Evolutionary conservation across 2,329 filamentous ascomycete genomes (phyloP), one percentile per base, ranked within the genome.

Genomic region (Phaeosphaeria sp.): DNA sequence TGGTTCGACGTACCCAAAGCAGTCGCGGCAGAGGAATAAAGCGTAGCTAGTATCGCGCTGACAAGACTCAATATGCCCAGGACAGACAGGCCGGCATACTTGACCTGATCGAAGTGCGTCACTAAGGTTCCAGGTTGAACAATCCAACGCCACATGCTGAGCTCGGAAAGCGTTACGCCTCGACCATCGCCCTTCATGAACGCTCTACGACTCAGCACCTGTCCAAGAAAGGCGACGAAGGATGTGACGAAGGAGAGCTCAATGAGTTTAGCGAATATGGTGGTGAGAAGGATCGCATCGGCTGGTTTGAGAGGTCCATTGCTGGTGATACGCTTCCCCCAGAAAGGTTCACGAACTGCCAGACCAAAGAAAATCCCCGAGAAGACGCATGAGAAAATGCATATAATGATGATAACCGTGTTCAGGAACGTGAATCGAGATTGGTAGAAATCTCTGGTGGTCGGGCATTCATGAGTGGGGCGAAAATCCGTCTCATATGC

Each of bases 221-320:
- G 91, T 0, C 91, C 91, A 0, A 93, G 73, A 53, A 91, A 91
- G 0, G 89, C 85, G 1, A 93, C 89, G 59, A 92, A 91, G 0
- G 91, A 87, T 0, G 91, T 92, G 3, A 92, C 90, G 68, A 93
- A 94, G 0, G 89, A 87, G 62, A 93, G 72, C 75, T 94, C 91
- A 48, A 93, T 91, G 0, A 89, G 85, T 75, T 93, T 94, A 7
- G 91, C 89, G 36, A 92, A 79, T 2, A 92, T 76, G 0, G 90
- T 85, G n/a, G 86, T 87, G 0, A 93, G 69, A 1, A 91, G 76
- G 0, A 86, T 88, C 0, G 91, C 91, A 1, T 86, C 89, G 0
- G 87, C 83, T 0, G 88, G 87, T 0, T 80, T 79, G 17, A 93
- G 66, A 2, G 53, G 56, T 7, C 83, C 81, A 13, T 83, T 78